phyloP scores from a whole-genome alignment of 495 filamentous ascomycete genomes.

The Neurospora tetraspora region DNA sequence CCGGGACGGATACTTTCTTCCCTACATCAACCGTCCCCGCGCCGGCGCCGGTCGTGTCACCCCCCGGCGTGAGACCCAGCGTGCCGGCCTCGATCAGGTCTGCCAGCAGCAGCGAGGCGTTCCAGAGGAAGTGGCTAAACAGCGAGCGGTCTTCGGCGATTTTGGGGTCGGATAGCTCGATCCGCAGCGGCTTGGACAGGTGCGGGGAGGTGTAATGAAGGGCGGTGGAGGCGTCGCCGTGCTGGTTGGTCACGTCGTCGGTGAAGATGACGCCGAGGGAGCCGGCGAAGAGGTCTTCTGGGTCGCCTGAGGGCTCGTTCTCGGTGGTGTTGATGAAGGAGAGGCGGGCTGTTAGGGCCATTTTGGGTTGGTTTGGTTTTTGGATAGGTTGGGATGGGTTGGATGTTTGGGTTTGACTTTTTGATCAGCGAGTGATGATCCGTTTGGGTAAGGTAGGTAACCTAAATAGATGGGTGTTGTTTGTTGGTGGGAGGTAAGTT shows the following conservation, averaged over 20 bases:
- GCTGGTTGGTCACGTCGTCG: slow-evolving; percentile 61
- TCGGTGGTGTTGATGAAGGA: slow-evolving; percentile 11
- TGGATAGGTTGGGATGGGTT: background rate
- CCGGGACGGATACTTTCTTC: background rate
- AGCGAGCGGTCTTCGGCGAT: slow-evolving; percentile 49
- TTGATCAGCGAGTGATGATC: background rate
- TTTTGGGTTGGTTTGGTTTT: slow-evolving; percentile 3
- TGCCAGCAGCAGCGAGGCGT: slow-evolving; percentile 61
- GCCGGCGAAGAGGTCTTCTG: slow-evolving; percentile 57
- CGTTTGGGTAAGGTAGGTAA: background rate
- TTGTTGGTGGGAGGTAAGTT: background rate
- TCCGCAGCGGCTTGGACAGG: slow-evolving; percentile 32
- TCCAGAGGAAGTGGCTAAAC: slow-evolving; percentile 84
- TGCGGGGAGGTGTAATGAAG: slow-evolving; percentile 58
- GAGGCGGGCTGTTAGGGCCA: slow-evolving; percentile 37
- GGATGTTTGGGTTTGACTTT: background rate
- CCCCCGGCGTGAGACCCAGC: slow-evolving; percentile 12
- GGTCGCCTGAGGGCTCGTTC: slow-evolving; percentile 17
- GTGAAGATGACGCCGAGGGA: slow-evolving; percentile 65
- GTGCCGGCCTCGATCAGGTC: slow-evolving; percentile 51
- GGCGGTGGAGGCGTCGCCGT: slow-evolving; percentile 59
- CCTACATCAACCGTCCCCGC: background rate
- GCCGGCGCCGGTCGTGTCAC: background rate
- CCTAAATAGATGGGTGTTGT: background rate
- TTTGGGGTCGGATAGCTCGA: slow-evolving; percentile 46